Conservation (phyloP, 139 green algal species). For the Yamagishiella unicocca region DNA sequence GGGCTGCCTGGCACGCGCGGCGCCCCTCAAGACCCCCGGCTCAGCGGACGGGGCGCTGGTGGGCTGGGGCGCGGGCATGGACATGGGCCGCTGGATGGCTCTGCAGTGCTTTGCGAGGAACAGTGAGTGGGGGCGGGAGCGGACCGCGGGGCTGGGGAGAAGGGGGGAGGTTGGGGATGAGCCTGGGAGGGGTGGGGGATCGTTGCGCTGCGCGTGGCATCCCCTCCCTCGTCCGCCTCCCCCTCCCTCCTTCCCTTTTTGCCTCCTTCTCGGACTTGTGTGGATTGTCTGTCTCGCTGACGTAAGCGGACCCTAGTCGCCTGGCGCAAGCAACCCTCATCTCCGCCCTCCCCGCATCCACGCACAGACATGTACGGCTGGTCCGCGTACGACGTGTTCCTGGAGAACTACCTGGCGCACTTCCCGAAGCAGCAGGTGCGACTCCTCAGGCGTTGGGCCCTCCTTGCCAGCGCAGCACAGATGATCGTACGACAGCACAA, state of each 20-base stretch:
- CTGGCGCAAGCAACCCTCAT: too few relatives aligned
- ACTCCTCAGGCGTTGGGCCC: too few relatives aligned
- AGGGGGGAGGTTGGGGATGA: background rate
- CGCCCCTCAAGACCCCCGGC: background rate
- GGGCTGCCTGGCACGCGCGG: background rate
- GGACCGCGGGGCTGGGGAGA: background rate
- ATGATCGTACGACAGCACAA: too few relatives aligned
- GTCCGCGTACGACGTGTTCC: slow-evolving; percentile 26
- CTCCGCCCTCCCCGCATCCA: background rate
- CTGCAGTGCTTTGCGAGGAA: slow-evolving; percentile 8
- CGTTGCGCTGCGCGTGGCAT: background rate
- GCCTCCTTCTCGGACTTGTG: too few relatives aligned
- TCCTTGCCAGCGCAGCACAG: too few relatives aligned
- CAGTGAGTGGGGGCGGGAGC: background rate
- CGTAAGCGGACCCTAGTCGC: too few relatives aligned
- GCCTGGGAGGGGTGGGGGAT: background rate
- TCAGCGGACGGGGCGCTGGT: background rate
- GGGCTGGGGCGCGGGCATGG: slow-evolving; percentile 10
- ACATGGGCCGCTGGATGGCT: slow-evolving; percentile 14
- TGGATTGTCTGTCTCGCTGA: too few relatives aligned
- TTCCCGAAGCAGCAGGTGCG: slow-evolving; percentile 10
- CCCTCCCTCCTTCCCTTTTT: background rate
- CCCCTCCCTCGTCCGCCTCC: background rate
- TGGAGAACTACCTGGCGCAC: slow-evolving; percentile 34
- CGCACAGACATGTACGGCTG: background rate